A percentile compares a stretch with the other conserved stretches of the same genome.
phyloP scores from a whole-genome alignment of 352 stramenopile genomes.

The Globisporangium sylvaticum region DNA sequence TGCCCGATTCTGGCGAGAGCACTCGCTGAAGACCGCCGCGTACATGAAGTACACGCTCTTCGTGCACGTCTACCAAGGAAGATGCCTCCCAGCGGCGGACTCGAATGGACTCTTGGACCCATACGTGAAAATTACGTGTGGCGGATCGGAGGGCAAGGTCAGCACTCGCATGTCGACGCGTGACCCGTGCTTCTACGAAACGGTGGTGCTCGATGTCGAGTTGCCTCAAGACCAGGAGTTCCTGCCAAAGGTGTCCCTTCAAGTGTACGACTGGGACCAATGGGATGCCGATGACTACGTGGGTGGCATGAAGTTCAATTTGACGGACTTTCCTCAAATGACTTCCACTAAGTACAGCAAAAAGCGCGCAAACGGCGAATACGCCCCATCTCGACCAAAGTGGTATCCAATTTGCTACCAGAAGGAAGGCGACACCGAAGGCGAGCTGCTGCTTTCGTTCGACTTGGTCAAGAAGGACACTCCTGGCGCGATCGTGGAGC shows the following conservation, averaged over 20 bases:
- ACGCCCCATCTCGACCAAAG: constrained; percentile 49
- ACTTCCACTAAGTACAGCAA: constrained; percentile 55
- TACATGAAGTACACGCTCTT: constrained; percentile 82
- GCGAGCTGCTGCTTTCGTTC: constrained; percentile 77
- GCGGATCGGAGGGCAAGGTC: constrained; percentile 60
- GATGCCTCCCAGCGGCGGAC: constrained; percentile 65
- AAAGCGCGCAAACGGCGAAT: constrained; percentile 40
- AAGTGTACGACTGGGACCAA: constrained; percentile 76
- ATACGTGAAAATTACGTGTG: constrained; percentile 85
- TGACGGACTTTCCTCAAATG: constrained; percentile 58
- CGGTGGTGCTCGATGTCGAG: constrained; percentile 66
- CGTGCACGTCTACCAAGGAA: constrained; percentile 80
- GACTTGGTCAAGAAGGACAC: constrained; percentile 69
- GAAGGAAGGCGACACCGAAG: constrained; percentile 58
- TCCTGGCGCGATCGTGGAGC: constrained; percentile 50
- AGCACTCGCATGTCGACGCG: constrained; percentile 58
- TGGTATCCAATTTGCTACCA: constrained; percentile 73
- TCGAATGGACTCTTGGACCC: constrained; percentile 73
- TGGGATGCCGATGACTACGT: constrained; percentile 76
- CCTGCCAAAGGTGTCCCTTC: constrained; percentile 65
- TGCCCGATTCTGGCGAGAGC: constrained; percentile 49
- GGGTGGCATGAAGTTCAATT: constrained; percentile 49
- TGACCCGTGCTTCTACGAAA: constrained; percentile 86
- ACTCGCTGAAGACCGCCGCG: constrained; percentile 46
- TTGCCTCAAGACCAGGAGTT: constrained; percentile 62